phyloP scores from a whole-genome alignment of 1,284 basidiomycete genomes.

The Cutaneotrichosporon cavernicola region DNA sequence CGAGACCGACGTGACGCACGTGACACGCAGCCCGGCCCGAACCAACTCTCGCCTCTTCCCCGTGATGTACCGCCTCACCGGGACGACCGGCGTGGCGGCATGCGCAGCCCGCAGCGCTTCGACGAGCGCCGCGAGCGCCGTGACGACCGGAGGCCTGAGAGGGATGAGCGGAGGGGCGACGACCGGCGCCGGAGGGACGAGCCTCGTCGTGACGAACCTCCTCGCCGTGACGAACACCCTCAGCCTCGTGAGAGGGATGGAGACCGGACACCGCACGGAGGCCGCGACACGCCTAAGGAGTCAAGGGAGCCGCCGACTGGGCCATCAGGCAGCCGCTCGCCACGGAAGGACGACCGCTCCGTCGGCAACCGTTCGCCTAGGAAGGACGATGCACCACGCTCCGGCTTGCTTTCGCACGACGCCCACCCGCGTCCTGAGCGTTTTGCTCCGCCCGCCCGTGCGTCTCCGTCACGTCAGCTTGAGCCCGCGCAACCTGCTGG shows the following conservation, averaged over 20 bases:
- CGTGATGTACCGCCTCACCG: neutral
- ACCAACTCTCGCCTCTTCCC: neutral
- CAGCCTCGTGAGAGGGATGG: neutral
- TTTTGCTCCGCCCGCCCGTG: neutral
- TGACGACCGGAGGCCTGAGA: neutral
- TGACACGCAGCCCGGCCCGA: neutral
- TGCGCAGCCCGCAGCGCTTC: neutral
- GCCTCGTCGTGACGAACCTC: constrained; percentile 3
- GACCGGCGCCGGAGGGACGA: constrained; percentile 8
- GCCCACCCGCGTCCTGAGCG: neutral
- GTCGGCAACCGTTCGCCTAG: neutral
- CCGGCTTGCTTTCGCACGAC: neutral
- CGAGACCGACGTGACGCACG: neutral
- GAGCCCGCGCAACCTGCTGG: neutral
- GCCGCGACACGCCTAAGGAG: neutral
- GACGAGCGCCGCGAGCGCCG: constrained; percentile 1
- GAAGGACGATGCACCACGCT: neutral
- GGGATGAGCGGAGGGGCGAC: neutral
- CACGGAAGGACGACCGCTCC: neutral
- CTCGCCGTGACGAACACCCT: neutral
- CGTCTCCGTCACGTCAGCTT: neutral
- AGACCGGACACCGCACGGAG: neutral
- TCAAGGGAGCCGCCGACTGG: neutral
- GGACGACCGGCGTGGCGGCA: neutral
- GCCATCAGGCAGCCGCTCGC: neutral